Evolutionary conservation across 495 filamentous ascomycete species (phyloP).

Genomic region (Aspergillus sclerotiicarbonarius): DNA sequence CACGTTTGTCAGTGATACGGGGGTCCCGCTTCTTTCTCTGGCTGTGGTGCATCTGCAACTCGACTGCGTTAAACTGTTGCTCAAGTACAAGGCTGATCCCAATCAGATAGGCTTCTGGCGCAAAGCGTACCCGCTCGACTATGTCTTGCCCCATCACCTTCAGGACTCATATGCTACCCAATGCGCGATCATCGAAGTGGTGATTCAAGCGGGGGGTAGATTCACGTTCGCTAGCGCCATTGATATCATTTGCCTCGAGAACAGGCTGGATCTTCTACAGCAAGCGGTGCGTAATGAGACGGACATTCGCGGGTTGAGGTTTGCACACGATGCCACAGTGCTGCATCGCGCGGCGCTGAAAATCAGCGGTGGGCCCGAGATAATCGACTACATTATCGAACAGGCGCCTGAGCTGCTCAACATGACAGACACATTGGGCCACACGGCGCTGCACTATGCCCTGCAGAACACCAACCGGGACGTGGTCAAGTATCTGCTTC

Average conservation of each 20-base stretch:
- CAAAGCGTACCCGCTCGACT: not conserved
- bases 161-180: not conserved
- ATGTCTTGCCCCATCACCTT: not conserved
- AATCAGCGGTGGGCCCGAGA: not conserved
- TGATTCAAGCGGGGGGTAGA: not conserved
- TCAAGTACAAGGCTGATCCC: not conserved
- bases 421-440: not conserved
- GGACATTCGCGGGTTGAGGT: not conserved
- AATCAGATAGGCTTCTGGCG: not conserved
- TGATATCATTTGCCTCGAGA: not conserved
- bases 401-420: not conserved
- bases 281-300: not conserved
- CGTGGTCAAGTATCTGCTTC: not conserved
- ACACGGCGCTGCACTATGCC: not conserved
- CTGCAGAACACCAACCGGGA: not conserved
- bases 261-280: not conserved
- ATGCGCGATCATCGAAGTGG: not conserved
- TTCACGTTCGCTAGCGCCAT: not conserved
- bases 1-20: not conserved
- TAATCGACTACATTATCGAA: not conserved
- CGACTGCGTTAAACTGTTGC: not conserved
- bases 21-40: not conserved
- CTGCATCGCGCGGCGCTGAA: not conserved
- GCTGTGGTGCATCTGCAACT: not conserved
- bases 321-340: not conserved